These are phyloP conservation scores for Gillenia trifoliata DNA, from an alignment of 306 rosid species.

Conservation along the genomic window DNA sequence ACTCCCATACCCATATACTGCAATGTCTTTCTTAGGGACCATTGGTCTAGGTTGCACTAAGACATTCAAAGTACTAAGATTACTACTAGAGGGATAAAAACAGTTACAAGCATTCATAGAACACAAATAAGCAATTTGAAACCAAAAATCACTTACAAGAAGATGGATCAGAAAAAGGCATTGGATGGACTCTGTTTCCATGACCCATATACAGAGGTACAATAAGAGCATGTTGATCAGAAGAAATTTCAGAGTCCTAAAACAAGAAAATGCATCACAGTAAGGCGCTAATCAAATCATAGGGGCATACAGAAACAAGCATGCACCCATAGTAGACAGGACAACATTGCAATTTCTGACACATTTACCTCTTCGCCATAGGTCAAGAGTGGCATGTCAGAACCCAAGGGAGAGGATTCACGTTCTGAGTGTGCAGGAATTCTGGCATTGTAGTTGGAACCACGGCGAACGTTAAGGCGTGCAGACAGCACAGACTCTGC, in stretches of 20 bases:
- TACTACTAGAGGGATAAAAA: slow-evolving; percentile 2
- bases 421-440: slow-evolving; percentile 41
- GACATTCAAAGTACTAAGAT: slow-evolving; percentile 15
- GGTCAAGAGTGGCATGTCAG: slow-evolving; percentile 82
- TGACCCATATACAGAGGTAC: slow-evolving; percentile 69
- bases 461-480: slow-evolving; percentile 42
- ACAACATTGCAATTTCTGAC: background rate
- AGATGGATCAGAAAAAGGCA: slow-evolving; percentile 64
- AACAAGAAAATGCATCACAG: slow-evolving; percentile 4
- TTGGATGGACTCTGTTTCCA: slow-evolving; percentile 68
- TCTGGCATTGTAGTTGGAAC: slow-evolving; percentile 44
- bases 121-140: background rate
- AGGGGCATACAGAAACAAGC: background rate
- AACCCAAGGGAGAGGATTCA: slow-evolving; percentile 58
- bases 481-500: slow-evolving; percentile 46
- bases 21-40: slow-evolving; percentile 94
- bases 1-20: slow-evolving; percentile 94
- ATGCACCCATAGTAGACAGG: background rate
- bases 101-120: background rate
- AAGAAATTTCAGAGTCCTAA: slow-evolving; percentile 79
- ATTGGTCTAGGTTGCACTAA: slow-evolving; percentile 90
- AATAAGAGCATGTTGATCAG: slow-evolving; percentile 78
- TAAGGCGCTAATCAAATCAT: background rate
- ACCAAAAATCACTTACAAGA: slow-evolving; percentile 46
- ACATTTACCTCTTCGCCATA: slow-evolving; percentile 87